Conservation (phyloP, 257 asterid genomes). For the Lavandula angustifolia region DNA sequence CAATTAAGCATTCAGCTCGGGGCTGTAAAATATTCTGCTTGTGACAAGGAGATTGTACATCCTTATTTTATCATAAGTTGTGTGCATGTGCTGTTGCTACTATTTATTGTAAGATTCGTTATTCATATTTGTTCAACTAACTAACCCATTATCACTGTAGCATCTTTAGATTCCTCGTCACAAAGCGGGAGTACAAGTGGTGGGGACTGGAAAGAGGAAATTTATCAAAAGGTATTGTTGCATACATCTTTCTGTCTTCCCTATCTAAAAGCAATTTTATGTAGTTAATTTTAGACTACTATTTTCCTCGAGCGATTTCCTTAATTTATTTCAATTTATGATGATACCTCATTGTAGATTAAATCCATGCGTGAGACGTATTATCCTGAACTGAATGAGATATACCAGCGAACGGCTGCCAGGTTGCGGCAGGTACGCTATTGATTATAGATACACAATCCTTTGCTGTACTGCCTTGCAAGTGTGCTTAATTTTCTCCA, state of each 20-base stretch:
- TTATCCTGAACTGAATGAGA: constrained; percentile 68
- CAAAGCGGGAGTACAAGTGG: constrained; percentile 71
- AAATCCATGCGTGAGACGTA: constrained; percentile 78
- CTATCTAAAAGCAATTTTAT: constrained; percentile 11
- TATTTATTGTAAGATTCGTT: constrained; percentile 18
- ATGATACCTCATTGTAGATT: constrained; percentile 59
- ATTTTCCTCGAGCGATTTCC: constrained; percentile 20
- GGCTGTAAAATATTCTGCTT: not conserved
- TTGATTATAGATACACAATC: not conserved
- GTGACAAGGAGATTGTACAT: not conserved
- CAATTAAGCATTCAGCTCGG: not conserved
- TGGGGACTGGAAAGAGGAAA: constrained; percentile 95
- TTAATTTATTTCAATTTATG: constrained; percentile 25
- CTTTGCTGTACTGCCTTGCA: constrained; percentile 19
- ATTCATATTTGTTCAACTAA: constrained; percentile 22
- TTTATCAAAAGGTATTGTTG: constrained; percentile 76
- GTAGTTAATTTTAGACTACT: constrained; percentile 6
- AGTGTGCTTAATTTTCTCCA: not conserved
- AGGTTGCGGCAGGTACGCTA: constrained; percentile 77
- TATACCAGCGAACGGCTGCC: constrained; percentile 68
- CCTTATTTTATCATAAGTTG: too few species aligned
- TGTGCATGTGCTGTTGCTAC: constrained; percentile 9
- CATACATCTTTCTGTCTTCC: constrained; percentile 17
- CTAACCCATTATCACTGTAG: constrained; percentile 42
- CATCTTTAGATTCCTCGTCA: constrained; percentile 81